phyloP scores from a whole-genome alignment of 2,329 filamentous ascomycete genomes.

The Curvularia verruculosa region DNA sequence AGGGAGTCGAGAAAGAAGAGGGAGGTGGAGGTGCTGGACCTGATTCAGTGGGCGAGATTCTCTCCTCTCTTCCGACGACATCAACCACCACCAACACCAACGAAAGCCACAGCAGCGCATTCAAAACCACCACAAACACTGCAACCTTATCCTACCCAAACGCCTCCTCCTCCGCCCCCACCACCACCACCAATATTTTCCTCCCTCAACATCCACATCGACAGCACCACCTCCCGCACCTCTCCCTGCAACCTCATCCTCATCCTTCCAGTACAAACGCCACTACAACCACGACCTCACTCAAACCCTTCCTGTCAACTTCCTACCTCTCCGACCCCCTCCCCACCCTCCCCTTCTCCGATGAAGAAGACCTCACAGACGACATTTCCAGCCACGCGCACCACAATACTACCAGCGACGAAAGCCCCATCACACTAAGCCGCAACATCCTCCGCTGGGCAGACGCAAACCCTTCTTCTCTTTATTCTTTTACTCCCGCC shows the following conservation, averaged over 20 bases:
- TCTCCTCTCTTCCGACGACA: not conserved
- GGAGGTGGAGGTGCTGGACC: slow-evolving; percentile 6
- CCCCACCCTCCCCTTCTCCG: slow-evolving; percentile 11
- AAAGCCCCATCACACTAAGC: slow-evolving; percentile 44
- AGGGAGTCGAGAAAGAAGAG: slow-evolving; percentile 6
- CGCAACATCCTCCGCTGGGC: slow-evolving; percentile 50
- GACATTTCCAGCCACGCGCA: slow-evolving; percentile 26
- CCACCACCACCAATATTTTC: not conserved
- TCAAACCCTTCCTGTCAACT: slow-evolving; percentile 11
- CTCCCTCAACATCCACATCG: not conserved
- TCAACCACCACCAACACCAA: not conserved
- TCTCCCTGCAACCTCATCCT: not conserved
- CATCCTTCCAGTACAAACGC: not conserved
- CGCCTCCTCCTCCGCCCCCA: too few relatives aligned
- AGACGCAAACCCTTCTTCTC: slow-evolving; percentile 38
- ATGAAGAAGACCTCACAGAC: slow-evolving; percentile 18
- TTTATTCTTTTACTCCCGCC: slow-evolving; percentile 2
- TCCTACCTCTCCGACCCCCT: slow-evolving; percentile 15
- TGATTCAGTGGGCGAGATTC: not conserved
- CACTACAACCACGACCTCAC: not conserved
- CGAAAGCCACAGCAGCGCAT: not conserved
- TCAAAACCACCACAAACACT: not conserved
- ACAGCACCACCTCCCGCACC: not conserved
- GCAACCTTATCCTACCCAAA: too few relatives aligned
- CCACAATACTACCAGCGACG: not conserved